Evolutionary conservation across 2,329 filamentous ascomycete genomes (phyloP).

Genomic region (Colletotrichum tamarilloi): DNA sequence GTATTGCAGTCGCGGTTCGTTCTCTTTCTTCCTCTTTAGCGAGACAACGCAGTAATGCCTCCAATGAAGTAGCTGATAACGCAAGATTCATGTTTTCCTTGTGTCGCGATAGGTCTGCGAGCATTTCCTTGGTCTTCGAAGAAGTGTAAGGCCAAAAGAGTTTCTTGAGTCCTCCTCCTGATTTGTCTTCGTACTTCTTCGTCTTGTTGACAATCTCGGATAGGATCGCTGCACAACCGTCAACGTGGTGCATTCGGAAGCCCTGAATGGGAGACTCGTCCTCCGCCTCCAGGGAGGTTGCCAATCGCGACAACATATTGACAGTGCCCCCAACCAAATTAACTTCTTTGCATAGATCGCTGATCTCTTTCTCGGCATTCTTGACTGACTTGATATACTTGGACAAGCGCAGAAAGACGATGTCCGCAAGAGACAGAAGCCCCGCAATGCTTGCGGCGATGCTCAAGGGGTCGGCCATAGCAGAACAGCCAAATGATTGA

Average conservation of each 20-base stretch:
- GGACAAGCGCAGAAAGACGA: not conserved
- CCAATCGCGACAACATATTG: not conserved
- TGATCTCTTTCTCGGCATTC: not conserved
- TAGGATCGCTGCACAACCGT: not conserved
- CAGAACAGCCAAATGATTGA: no score
- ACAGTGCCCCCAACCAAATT: not conserved
- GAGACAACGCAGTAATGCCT: not conserved
- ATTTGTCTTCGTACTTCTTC: not conserved
- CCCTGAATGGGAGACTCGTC: not conserved
- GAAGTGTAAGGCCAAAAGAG: not conserved
- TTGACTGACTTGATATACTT: not conserved
- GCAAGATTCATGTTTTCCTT: slow-evolving; percentile 13
- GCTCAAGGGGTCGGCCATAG: slow-evolving; percentile 2
- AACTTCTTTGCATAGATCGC: not conserved
- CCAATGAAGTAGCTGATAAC: slow-evolving; percentile 1
- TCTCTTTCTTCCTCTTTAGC: not conserved
- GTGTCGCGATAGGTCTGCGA: not conserved
- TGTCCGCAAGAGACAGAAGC: not conserved
- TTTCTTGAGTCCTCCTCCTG: not conserved
- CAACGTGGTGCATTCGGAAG: slow-evolving; percentile 14
- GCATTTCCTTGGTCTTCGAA: not conserved
- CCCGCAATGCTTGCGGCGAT: slow-evolving; percentile 24
- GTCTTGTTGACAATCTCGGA: not conserved
- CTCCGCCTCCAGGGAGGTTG: not conserved
- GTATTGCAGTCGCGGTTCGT: rapidly evolving